Evolutionary conservation across 371 early-diverging fungal species (phyloP).

Genomic region (Rhizomucor miehei): DNA sequence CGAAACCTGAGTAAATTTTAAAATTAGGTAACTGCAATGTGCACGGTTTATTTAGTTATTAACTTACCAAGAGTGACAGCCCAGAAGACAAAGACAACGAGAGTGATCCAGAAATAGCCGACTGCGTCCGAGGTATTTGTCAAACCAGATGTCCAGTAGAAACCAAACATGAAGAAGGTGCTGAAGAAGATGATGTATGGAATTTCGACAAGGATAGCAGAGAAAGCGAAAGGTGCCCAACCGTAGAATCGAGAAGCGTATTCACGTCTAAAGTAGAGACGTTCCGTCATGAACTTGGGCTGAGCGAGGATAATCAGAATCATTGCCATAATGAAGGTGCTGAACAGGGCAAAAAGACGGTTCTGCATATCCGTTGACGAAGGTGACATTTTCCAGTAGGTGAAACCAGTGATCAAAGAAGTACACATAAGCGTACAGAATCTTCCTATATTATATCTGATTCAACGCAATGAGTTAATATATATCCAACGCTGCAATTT

Average conservation of each 20-base stretch:
- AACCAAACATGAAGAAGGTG: slow-evolving; percentile 48
- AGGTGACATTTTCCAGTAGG: slow-evolving; percentile 53
- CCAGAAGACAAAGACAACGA: slow-evolving; percentile 56
- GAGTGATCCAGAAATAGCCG: slow-evolving; percentile 57
- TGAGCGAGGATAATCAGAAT: slow-evolving; percentile 30
- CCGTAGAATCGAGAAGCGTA: slow-evolving; percentile 64
- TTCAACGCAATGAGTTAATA: too few species aligned
- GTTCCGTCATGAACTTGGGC: slow-evolving; percentile 67
- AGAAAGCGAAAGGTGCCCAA: slow-evolving; percentile 54
- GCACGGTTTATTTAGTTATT: too few species aligned
- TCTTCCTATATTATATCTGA: slow-evolving; percentile 54
- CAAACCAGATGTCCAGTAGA: slow-evolving; percentile 71
- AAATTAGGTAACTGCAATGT: too few species aligned
- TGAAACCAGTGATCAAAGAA: slow-evolving; percentile 48
- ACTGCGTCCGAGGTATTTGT: slow-evolving; percentile 34
- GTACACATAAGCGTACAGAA: slow-evolving; percentile 33
- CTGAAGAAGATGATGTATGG: slow-evolving; percentile 49
- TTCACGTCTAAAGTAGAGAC: slow-evolving; percentile 64
- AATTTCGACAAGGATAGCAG: slow-evolving; percentile 48
- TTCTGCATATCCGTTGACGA: slow-evolving; percentile 57
- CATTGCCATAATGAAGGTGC: slow-evolving; percentile 53
- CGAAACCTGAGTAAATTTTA: slow-evolving; percentile 25
- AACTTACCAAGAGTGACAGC: slow-evolving; percentile 59
- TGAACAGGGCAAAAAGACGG: slow-evolving; percentile 64
- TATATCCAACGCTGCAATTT: too few species aligned